Evolutionary conservation across 2,329 filamentous ascomycete genomes (phyloP).

Genomic region (Diaporthe sp.): DNA sequence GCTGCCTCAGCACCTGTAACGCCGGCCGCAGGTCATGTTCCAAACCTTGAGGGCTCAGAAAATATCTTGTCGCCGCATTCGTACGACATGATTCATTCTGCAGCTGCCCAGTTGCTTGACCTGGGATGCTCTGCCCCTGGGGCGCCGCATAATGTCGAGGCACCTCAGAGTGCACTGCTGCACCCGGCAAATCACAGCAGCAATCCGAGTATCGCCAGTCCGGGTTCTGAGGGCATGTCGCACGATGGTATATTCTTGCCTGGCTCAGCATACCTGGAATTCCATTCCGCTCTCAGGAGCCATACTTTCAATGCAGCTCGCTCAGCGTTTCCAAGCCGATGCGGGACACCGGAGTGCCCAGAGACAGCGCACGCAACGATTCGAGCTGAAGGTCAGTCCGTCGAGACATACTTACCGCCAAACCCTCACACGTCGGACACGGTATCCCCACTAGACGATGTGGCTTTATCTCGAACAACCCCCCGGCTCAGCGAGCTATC

Average conservation of each 20-base stretch:
- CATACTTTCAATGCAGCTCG: conserved; percentile 19
- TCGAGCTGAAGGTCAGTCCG: background rate
- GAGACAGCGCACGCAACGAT: conserved; percentile 7
- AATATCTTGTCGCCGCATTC: conserved; percentile 10
- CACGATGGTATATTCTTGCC: conserved; percentile 20
- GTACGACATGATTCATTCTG: conserved; percentile 24
- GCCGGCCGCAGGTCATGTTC: background rate
- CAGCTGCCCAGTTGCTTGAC: conserved; percentile 16
- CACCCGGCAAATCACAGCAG: conserved; percentile 1
- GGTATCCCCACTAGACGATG: background rate
- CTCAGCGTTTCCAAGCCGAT: conserved; percentile 10
- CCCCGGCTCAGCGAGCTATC: conserved; percentile 19
- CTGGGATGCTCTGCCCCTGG: conserved; percentile 12
- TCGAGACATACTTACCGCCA: background rate
- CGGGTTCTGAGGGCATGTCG: conserved; percentile 25
- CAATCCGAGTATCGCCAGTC: conserved; percentile 19
- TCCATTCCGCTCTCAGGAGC: conserved; percentile 16
- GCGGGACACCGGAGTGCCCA: conserved; percentile 7
- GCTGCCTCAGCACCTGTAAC: conserved; percentile 11
- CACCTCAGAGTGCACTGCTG: background rate
- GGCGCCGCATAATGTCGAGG: background rate
- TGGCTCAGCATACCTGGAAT: conserved; percentile 21
- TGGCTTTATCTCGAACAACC: background rate
- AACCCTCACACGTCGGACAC: background rate
- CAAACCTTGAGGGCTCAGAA: background rate